Evolutionary conservation across 208 protist species (phyloP), one percentile per base, ranked within the genome.

Genomic region (Naegleria lovaniensis): DNA sequence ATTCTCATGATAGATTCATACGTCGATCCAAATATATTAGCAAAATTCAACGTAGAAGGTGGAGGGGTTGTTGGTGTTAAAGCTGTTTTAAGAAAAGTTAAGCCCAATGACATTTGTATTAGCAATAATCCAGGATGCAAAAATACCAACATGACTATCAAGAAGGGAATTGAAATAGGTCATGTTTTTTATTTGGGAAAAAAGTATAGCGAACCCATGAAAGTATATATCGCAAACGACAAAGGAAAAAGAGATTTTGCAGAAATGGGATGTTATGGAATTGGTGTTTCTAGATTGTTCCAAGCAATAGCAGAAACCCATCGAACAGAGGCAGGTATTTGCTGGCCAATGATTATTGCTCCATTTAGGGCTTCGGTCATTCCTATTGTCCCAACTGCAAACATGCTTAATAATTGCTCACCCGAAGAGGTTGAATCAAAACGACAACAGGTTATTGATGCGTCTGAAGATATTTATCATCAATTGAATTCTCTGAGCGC

Each of bases 211-310:
- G 9, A 43, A 22, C 7, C 40, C 36, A 48, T 90, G 48, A 67
- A 67, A 19, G 36, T 22, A 41, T 15, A 13, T n/a, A 36, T 36
- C 25, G 29, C 33, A 19, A 25, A 83, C 48, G 29, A 75, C 11
- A 22, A 79, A 25, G 58, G 29, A 7, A 22, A 91, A n/a, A 76
- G 16, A 39, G 29, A 83, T 7, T 4, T 39, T 43, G 29, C 33
- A 40, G 89, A 91, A 76, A 91, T 91, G 89, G 89, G 89, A 15
- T 91, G 89, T 43, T 91, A 76, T 76, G 89, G 89, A 11, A 75
- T 91, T 88, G 89, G 89, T 48, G 33, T 91, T 36, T 83, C 89
- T 76, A 75, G 89, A 83, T 22, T 83, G 15, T 22, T 83, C 5
- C 43, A 86, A 88, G 7, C n/a, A 76, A 48, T 83, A 7, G 25